Evolutionary conservation across 2,329 filamentous ascomycete genomes (phyloP), one percentile per base, ranked within the genome.

Genomic region (Fusarium brachygibbosum): DNA sequence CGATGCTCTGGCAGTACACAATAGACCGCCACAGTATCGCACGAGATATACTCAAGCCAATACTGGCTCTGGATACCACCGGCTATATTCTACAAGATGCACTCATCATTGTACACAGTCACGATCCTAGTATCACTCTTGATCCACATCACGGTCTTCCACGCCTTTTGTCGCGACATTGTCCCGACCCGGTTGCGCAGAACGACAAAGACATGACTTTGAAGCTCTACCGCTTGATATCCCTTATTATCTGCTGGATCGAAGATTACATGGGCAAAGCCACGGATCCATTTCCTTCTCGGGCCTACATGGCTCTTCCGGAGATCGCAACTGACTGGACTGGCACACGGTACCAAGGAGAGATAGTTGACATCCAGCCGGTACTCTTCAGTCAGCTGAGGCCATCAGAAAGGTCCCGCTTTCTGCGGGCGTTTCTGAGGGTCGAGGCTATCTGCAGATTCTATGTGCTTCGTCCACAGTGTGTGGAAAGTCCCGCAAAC

Each of bases 1-100:
- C 23, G 2, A 57, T 66, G 62, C 45, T 60, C 3, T 31, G 35
- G 8, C 61, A 56, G 17, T 61, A 54, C 19, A 34, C 4, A 1
- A 1, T 3, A 8, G n/a, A 48, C 17, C 35, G 42, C 1, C 3
- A 46, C 4, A 38, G 23, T 6, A 40, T 66, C 7, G 29, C 29
- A 5, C 38, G 12, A 13, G n/a, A 12, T 2, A 49, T 49, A 3
- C 37, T 56, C 14, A 14, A 7, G 1, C 29, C 44, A 9, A 14
- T 61, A 3, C n/a, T 49, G 13, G 8, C 16, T n/a, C 16, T 31
- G 1, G 49, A 55, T 13, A 11, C 11, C 10, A 16, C 23, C 3
- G 34, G 38, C 5, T 3, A 14, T 16, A 28, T 55, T 12, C n/a
- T 62, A 5, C 57, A 46, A 9, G 57, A 63, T 21, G 60, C 57